phyloP scores from a whole-genome alignment of 208 protist species.

The Acanthamoeba castellanii region DNA sequence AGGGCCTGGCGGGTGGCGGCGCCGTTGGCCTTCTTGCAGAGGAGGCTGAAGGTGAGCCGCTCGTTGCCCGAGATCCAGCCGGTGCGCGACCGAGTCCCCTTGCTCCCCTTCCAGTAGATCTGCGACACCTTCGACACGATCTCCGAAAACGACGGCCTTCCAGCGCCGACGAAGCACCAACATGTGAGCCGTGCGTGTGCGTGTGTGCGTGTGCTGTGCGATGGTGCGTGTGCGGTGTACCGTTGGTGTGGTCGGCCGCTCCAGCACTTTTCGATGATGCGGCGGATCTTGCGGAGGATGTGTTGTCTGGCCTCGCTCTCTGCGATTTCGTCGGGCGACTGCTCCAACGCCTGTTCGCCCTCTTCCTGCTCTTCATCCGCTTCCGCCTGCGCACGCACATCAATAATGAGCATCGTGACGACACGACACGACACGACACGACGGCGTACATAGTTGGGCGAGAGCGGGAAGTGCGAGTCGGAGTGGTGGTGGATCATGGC shows the following conservation, averaged over 20 bases:
- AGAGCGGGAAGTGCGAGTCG: background rate
- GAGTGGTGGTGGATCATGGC: background rate
- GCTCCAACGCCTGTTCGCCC: background rate
- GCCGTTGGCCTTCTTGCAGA: conserved; percentile 25
- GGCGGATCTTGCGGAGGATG: background rate
- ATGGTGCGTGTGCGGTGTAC: background rate
- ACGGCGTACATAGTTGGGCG: background rate
- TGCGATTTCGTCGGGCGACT: background rate
- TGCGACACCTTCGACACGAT: conserved; percentile 34
- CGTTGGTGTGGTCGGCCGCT: conserved; percentile 20
- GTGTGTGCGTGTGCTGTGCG: background rate
- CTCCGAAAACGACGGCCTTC: conserved; percentile 45
- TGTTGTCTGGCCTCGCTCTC: background rate
- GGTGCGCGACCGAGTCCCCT: background rate
- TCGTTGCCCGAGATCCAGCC: conserved; percentile 39
- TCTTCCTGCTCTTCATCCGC: background rate
- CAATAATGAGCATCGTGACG: background rate
- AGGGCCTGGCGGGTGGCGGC: no score
- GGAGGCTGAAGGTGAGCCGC: conserved; percentile 7
- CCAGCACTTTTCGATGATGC: conserved; percentile 36
- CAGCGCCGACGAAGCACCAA: background rate
- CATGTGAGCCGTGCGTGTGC: background rate
- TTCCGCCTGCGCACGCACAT: no score
- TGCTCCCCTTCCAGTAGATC: conserved; percentile 56
- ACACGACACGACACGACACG: background rate